Evolutionary conservation across 1,139 yeast genomes (phyloP).

Genomic region (Eremothecium sinecaudum): DNA sequence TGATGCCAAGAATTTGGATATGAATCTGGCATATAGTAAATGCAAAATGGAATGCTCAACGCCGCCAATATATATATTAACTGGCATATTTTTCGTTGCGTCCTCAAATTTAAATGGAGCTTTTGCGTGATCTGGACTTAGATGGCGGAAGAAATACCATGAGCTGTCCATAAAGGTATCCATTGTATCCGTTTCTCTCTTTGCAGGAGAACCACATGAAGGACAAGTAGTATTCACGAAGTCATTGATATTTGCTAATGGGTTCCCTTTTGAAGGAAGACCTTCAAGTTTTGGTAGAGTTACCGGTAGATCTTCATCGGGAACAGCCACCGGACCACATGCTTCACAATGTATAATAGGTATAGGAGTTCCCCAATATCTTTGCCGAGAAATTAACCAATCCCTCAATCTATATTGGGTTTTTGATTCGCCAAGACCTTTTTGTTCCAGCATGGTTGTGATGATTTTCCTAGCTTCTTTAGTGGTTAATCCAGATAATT

Average conservation of each 20-base stretch:
- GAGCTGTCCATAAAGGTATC: slow-evolving; percentile 97
- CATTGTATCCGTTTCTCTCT: slow-evolving; percentile 94
- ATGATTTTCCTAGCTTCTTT: slow-evolving; percentile 46
- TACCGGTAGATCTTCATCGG: slow-evolving; percentile 78
- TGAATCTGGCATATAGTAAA: slow-evolving; percentile 71
- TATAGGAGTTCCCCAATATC: slow-evolving; percentile 98
- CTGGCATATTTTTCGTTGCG: slow-evolving; percentile 62
- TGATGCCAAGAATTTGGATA: slow-evolving; percentile 64
- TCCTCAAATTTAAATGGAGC: slow-evolving; percentile 43
- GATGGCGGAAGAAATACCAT: slow-evolving; percentile 85
- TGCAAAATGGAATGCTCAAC: slow-evolving; percentile 95
- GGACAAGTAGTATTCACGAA: slow-evolving; percentile 76
- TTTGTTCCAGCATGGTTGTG: slow-evolving; percentile 34
- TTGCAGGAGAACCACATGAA: slow-evolving; percentile 63
- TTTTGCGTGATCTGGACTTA: slow-evolving; percentile 56
- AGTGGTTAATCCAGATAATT: slow-evolving; percentile 42
- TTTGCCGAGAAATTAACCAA: slow-evolving; percentile 89
- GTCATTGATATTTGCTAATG: slow-evolving; percentile 57
- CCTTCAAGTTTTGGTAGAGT: slow-evolving; percentile 52
- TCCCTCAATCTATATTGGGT: slow-evolving; percentile 67
- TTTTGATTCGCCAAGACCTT: slow-evolving; percentile 38
- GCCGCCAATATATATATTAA: slow-evolving; percentile 88
- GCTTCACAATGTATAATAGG: slow-evolving; percentile 78
- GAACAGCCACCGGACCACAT: slow-evolving; percentile 89
- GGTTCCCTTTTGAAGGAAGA: slow-evolving; percentile 53